Base-by-base conservation (phyloP, 345 rosid species). In the Geranium rotundifolium region DNA sequence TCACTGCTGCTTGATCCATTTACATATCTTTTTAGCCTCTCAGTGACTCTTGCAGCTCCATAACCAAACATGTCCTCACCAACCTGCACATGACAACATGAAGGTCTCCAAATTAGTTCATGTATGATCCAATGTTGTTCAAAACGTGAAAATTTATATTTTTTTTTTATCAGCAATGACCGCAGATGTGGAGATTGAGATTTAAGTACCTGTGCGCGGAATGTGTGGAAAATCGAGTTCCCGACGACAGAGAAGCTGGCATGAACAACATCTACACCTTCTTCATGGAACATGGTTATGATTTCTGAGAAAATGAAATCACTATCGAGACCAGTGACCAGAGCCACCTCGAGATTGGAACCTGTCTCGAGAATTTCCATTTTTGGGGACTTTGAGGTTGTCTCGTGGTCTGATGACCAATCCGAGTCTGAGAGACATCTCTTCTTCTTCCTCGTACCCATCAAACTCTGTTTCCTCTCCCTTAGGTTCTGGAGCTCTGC, bases 151-250 rank as follows among this genome's bases (percentile, higher is more conserved):
- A n/a, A n/a, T n/a, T 10, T n/a, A 10, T 6, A 18, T 18, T 19
- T 1, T 8, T 57, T 19, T 7, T 2, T 10, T 7, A 1, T 9
- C 1, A 57, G 2, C 2, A 8, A 7, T 29, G 1, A 13, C 19
- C 7, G 10, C 14, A 18, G 29, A 18, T 19, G 19, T 12, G 30
- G 8, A 57, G 8, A 57, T 7, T 6, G 8, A 57, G 8, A 57
- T 7, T 6, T 14, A 19, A 16, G 34, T 68, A 79, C 89, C 89
- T 84, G 68, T 30, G 81, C 84, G 30, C 69, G 84, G 29, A 84
- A 56, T 13, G 67, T 5, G 27, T 79, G 80, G 61, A 75, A 68
- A 67, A 74, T 20, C 3, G 72, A 68, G 63, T 63, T 59, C 16
- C 75, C 84, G 3, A 56, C 50, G 0, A 54, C 62, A 7, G 80